These are phyloP conservation scores for Cyclotella atomus DNA, from an alignment of 108 stramenopile species.

Conservation along the genomic window DNA sequence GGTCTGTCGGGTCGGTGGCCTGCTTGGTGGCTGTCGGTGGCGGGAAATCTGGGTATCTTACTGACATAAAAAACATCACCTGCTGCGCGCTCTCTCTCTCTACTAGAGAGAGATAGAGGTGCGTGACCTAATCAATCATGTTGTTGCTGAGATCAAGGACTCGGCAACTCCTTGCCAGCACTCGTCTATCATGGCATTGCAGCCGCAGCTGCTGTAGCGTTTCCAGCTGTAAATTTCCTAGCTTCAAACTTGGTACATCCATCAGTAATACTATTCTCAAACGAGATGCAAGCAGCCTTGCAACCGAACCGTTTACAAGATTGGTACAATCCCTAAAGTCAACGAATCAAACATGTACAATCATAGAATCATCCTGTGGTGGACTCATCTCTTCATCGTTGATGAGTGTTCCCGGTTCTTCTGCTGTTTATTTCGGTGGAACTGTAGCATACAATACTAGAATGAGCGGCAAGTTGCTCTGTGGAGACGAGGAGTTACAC, in stretches of 20 bases:
- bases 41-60: no score
- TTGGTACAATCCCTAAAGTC: slow-evolving; percentile 65
- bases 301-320: slow-evolving; percentile 44
- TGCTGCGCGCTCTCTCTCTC: no score
- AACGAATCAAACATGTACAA: slow-evolving; percentile 60
- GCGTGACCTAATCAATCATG: not conserved
- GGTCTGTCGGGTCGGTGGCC: no score
- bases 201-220: no score
- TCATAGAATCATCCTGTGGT: slow-evolving; percentile 79
- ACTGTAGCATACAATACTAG: slow-evolving; percentile 78
- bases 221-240: no score
- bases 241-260: no score
- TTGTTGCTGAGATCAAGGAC: not conserved
- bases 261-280: no score
- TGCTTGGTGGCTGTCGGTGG: no score
- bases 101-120: not conserved
- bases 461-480: slow-evolving; percentile 51
- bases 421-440: slow-evolving; percentile 75
- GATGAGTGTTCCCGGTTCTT: slow-evolving; percentile 73
- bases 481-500: slow-evolving; percentile 63
- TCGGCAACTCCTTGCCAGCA: no score
- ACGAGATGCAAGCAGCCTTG: not conserved
- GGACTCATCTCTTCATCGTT: slow-evolving; percentile 74
- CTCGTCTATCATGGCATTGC: no score
- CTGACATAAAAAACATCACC: no score